Percentiles rank a stretch among this genome's conserved stretches.
Evolutionary conservation across 331 rosid genomes (phyloP).

Genomic region (Telfairia occidentalis): DNA sequence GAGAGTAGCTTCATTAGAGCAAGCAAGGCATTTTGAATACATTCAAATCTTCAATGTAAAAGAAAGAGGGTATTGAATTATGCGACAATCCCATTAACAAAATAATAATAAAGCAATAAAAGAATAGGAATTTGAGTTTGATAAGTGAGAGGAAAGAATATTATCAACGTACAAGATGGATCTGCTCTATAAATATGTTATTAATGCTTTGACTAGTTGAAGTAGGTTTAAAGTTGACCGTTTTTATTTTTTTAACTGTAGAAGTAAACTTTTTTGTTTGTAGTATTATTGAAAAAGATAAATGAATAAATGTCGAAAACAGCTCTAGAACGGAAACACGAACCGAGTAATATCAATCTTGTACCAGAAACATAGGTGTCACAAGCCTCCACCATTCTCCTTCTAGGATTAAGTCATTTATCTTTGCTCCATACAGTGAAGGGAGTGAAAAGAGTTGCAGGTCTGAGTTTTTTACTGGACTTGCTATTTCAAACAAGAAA

Average conservation of each 20-base stretch:
- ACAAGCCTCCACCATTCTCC: conserved; percentile 99
- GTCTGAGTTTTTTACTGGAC: conserved; percentile 64
- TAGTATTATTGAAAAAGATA: neutral
- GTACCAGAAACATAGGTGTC: conserved; percentile 99
- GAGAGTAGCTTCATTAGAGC: neutral
- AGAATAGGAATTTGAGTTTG: no score
- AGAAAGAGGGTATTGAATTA: neutral
- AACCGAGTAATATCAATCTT: conserved; percentile 55
- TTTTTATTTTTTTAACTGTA: neutral
- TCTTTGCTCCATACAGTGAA: conserved; percentile 73
- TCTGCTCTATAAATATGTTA: neutral
- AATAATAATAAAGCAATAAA: no score
- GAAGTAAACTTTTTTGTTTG: neutral
- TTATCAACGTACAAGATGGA: no score
- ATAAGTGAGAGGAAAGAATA: no score
- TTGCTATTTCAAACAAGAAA: conserved; percentile 81
- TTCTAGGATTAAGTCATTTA: conserved; percentile 58
- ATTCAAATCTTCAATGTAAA: neutral
- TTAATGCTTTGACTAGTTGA: neutral
- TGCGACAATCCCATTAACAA: neutral
- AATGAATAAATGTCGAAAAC: conserved; percentile 14
- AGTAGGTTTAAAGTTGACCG: neutral
- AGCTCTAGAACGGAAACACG: conserved; percentile 53
- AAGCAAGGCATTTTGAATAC: neutral
- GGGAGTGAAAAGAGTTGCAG: conserved; percentile 62